Evolutionary conservation across 148 eudicot species (phyloP).

Genomic region (Cornus florida): DNA sequence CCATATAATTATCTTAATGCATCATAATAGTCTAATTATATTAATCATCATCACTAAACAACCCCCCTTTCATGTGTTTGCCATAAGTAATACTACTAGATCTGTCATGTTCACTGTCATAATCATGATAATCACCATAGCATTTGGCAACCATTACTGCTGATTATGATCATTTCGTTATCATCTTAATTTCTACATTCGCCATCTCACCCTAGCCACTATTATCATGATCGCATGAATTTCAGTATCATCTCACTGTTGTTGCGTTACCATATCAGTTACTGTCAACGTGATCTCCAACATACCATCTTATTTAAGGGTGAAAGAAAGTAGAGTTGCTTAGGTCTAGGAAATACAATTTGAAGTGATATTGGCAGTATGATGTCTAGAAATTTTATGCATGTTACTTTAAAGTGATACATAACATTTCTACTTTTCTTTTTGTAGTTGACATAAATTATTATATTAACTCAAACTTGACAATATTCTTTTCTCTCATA

Average conservation of each 20-base stretch:
- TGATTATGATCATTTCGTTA: neutral
- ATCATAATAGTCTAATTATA: neutral
- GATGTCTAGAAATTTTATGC: neutral
- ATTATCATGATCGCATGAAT: neutral
- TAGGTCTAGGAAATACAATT: neutral
- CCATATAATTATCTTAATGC: too few relatives aligned
- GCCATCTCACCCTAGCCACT: neutral
- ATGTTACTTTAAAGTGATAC: neutral
- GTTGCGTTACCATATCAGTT: too few relatives aligned
- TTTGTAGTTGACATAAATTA: too few relatives aligned
- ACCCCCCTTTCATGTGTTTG: neutral
- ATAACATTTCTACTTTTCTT: too few relatives aligned
- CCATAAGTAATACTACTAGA: neutral
- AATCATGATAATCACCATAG: neutral
- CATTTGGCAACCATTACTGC: neutral
- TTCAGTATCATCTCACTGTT: neutral
- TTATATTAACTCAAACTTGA: neutral
- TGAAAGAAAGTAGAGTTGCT: neutral
- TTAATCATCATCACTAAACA: neutral
- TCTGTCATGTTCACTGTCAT: neutral
- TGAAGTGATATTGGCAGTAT: neutral
- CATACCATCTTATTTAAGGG: neutral
- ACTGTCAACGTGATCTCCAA: neutral
- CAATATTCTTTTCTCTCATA: constrained; percentile 12
- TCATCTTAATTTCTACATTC: too few relatives aligned